Conservation (phyloP, 768 basidiomycete species). For the Gymnopilus junonius region DNA sequence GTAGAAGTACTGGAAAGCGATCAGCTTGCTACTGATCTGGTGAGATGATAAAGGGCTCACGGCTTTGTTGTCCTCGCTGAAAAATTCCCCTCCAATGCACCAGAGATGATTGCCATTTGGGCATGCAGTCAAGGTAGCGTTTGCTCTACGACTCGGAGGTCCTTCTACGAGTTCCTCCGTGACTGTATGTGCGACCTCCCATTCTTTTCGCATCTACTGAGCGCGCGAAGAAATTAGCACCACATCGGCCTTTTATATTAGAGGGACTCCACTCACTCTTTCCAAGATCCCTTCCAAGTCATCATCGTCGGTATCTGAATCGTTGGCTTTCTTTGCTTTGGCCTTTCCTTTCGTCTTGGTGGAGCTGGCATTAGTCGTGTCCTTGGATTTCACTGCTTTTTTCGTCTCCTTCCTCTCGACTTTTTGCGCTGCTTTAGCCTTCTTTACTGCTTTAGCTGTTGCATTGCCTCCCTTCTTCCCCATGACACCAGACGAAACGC, state of each 20-base stretch:
- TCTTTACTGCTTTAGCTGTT: conserved; percentile 66
- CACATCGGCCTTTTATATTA: background rate
- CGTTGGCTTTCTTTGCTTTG: conserved; percentile 31
- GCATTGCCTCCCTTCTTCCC: conserved; percentile 49
- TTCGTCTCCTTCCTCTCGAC: conserved; percentile 73
- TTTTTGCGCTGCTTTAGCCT: conserved; percentile 69
- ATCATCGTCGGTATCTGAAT: conserved; percentile 68
- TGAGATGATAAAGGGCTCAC: conserved; percentile 39
- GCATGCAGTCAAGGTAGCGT: conserved; percentile 80
- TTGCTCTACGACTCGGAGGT: conserved; percentile 82
- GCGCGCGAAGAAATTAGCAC: conserved; percentile 3
- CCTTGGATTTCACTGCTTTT: conserved; percentile 48
- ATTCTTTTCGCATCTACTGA: conserved; percentile 79
- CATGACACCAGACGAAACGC: conserved; percentile 5
- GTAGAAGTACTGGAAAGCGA: conserved; percentile 69
- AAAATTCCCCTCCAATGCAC: conserved; percentile 88
- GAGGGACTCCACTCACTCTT: conserved; percentile 49
- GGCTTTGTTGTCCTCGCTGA: conserved; percentile 83
- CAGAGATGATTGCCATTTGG: conserved; percentile 83
- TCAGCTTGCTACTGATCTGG: background rate
- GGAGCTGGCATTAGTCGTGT: background rate
- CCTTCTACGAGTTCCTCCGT: conserved; percentile 85
- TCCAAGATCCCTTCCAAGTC: conserved; percentile 88
- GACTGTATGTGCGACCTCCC: conserved; percentile 83
- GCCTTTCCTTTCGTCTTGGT: conserved; percentile 21